Conservation (phyloP, 2,329 filamentous ascomycete genomes). For the Fusarium sulawesiense region DNA sequence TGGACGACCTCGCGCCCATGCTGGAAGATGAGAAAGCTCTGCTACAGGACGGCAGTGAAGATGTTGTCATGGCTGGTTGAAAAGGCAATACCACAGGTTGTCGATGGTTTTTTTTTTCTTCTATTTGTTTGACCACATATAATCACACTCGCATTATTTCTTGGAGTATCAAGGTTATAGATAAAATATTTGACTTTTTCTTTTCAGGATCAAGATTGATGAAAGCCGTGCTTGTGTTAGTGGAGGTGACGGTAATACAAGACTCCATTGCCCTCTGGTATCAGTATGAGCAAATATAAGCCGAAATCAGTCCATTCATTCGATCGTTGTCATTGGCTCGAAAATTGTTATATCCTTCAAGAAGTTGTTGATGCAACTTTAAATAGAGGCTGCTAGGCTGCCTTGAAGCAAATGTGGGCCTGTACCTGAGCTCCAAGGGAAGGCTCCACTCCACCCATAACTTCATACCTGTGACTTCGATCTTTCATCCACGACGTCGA, state of each 20-base stretch:
- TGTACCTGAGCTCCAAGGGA: conserved; percentile 24
- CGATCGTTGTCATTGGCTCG: neutral
- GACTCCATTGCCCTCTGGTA: neutral
- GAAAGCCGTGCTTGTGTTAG: neutral
- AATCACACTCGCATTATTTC: conserved; percentile 18
- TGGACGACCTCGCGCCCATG: conserved; percentile 77
- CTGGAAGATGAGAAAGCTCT: conserved; percentile 50
- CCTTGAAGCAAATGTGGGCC: conserved; percentile 9
- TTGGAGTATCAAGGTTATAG: conserved; percentile 39
- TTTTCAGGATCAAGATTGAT: neutral
- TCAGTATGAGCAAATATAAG: neutral
- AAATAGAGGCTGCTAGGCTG: neutral
- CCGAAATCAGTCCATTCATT: neutral
- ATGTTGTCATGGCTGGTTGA: conserved; percentile 57
- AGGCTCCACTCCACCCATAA: conserved; percentile 40
- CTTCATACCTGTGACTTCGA: conserved; percentile 22
- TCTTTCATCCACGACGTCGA: conserved; percentile 33
- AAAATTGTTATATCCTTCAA: neutral
- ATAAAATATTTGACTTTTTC: conserved; percentile 22
- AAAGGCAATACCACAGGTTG: conserved; percentile 9
- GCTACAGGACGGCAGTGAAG: conserved; percentile 52
- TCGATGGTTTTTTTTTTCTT: conserved; percentile 4
- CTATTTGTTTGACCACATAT: conserved; percentile 1
- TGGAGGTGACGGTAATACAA: neutral
- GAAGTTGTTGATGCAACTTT: conserved; percentile 1